Percentiles rank a stretch among this genome's conserved stretches.
Evolutionary conservation across 75 land plant species (phyloP).

Genomic region (Selaginella moellendorffii): DNA sequence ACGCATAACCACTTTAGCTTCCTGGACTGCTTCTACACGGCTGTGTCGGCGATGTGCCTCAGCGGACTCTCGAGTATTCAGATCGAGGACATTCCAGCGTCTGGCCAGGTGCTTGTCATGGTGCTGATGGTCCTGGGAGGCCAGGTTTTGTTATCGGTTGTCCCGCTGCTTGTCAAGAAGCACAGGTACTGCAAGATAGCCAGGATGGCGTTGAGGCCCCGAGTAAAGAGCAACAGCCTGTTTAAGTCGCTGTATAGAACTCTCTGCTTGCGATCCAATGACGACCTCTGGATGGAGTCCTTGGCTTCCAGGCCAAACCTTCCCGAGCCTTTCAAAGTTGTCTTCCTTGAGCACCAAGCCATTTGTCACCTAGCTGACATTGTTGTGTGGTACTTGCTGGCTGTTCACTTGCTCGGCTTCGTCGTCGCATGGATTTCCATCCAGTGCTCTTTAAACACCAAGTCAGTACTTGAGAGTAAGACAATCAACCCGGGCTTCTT

Average conservation of each 20-base stretch:
- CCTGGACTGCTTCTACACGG: background rate
- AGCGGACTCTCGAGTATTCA: background rate
- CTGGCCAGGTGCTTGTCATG: background rate
- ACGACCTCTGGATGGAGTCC: background rate
- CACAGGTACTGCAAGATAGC: background rate
- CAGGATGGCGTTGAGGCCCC: background rate
- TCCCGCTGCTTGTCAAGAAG: background rate
- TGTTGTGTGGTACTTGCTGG: conserved; percentile 4
- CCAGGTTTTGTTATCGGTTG: background rate
- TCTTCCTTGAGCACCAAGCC: background rate
- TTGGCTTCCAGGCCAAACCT: background rate
- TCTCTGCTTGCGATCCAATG: background rate
- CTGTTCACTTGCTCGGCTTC: background rate
- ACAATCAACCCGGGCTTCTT: background rate
- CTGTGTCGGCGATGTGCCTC: background rate
- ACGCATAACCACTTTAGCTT: background rate
- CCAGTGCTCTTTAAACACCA: background rate
- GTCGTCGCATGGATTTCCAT: background rate
- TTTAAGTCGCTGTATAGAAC: background rate
- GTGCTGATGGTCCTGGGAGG: background rate
- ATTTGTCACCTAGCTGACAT: background rate
- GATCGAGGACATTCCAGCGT: background rate
- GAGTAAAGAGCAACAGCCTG: background rate
- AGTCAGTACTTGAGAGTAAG: background rate
- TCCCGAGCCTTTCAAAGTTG: background rate